Evolutionary conservation across 2,329 filamentous ascomycete species (phyloP), one percentile per base, ranked within the genome.

Genomic region (Trichoderma oligosporum): DNA sequence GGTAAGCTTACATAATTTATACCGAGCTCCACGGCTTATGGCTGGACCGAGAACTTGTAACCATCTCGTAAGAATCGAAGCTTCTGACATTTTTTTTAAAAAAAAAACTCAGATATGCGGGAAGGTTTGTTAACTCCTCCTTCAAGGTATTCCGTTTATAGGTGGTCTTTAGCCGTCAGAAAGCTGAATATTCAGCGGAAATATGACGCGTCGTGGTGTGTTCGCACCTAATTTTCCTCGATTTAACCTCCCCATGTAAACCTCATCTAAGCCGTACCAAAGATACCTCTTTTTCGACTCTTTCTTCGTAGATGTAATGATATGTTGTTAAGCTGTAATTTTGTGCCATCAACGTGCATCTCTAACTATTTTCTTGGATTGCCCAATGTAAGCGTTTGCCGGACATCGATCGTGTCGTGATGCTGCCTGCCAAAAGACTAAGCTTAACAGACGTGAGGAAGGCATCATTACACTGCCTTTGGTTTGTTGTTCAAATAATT

Each of bases 1-100:
- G 25, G 41, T 29, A 24, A 44, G 55, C 55, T 57, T 52, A 57
- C 39, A 46, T 57, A 57, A 57, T 16, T 45, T 38, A 24, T 22
- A 39, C 53, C 53, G 53, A 56, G 53, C 18, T 31, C 49, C 36
- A n/a, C 14, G 25, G 25, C 24, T 22, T 7, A 18, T 48, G 12
- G 18, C 18, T 29, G 16, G 2, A 22, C 11, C 41, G 41, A 22
- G 22, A 25, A 6, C 14, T n/a, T 46, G 27, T 31, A 31, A 11
- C n/a, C n/a, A 31, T 31, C 27, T 31, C 11, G 27, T 31, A n/a
- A n/a, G 27, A 31, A 31, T 31, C 11, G 8, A 24, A 8, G 24
- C n/a, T 20, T 39, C 18, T 18, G 20, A n/a, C n/a, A n/a, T n/a
- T n/a, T n/a, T 7, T 16, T 24, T 11, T 12, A 29, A 9, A 33